Evolutionary conservation across 371 early-diverging fungal species (phyloP).

Genomic region (Scutellospora calospora): DNA sequence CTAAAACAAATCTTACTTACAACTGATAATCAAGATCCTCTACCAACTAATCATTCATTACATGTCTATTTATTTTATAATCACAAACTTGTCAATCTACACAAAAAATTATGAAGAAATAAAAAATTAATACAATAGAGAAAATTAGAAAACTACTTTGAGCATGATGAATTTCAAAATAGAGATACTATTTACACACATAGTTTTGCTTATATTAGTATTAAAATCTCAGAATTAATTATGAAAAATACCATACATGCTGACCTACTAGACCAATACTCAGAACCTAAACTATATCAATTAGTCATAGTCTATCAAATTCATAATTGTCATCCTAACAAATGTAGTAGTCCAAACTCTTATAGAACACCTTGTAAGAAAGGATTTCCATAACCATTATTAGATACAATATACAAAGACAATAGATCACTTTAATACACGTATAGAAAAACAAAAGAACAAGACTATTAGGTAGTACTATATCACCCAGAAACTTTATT

Average conservation of each 20-base stretch:
- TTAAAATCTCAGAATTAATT: neutral
- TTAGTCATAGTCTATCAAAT: neutral
- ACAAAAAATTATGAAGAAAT: too few relatives aligned
- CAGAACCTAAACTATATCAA: neutral
- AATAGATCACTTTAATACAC: neutral
- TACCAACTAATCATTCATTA: too few relatives aligned
- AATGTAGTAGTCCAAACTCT: neutral
- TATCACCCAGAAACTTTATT: neutral
- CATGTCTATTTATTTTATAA: too few relatives aligned
- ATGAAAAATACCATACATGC: neutral
- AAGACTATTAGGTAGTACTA: neutral
- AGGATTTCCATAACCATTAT: neutral
- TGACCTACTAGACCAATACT: neutral
- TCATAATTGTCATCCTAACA: neutral
- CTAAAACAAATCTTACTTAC: too few relatives aligned
- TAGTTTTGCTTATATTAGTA: neutral
- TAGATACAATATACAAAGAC: neutral
- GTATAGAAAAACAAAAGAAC: neutral
- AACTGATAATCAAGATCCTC: too few relatives aligned
- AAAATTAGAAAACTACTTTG: neutral
- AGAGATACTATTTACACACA: neutral
- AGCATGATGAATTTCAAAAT: slow-evolving; percentile 11
- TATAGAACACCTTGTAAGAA: neutral
- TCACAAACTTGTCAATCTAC: too few relatives aligned
- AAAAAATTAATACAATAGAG: too few relatives aligned